These are phyloP conservation scores for Juglanconis juglandina DNA, from an alignment of 2,329 filamentous ascomycete species.

Conservation along the genomic window DNA sequence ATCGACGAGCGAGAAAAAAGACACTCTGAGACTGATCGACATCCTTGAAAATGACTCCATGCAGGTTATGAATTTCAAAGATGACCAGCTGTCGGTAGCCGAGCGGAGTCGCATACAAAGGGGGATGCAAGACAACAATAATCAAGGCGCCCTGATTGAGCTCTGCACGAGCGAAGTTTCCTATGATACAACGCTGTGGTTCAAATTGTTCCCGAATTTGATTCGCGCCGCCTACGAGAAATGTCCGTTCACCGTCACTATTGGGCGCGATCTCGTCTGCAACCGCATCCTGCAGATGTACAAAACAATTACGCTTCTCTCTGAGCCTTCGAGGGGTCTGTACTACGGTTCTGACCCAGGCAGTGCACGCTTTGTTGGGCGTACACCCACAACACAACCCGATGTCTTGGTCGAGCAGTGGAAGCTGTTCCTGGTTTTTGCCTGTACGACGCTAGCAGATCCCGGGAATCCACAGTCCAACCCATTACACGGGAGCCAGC, in stretches of 20 bases:
- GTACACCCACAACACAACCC: conserved; percentile 68
- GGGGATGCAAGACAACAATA: conserved; percentile 79
- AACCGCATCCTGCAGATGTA: conserved; percentile 93
- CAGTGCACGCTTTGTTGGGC: conserved; percentile 47
- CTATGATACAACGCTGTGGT: conserved; percentile 94
- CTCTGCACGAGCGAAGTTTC: conserved; percentile 93
- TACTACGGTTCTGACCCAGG: conserved; percentile 60
- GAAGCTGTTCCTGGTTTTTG: conserved; percentile 96
- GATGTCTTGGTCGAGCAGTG: conserved; percentile 93
- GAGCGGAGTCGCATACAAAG: conserved; percentile 90
- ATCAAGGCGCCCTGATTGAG: conserved; percentile 83
- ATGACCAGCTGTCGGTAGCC: conserved; percentile 85
- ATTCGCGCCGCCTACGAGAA: conserved; percentile 86
- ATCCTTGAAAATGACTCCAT: conserved; percentile 88
- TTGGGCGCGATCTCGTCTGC: conserved; percentile 89
- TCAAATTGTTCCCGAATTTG: conserved; percentile 95
- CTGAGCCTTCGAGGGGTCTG: conserved; percentile 66
- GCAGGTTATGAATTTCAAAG: conserved; percentile 85
- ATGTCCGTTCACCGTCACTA: conserved; percentile 85
- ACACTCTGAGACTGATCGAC: conserved; percentile 74
- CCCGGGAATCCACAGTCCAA: conserved; percentile 64
- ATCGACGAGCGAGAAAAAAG: conserved; percentile 52
- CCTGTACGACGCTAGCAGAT: conserved; percentile 89
- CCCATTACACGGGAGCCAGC: conserved; percentile 60
- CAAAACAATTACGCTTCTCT: conserved; percentile 72